phyloP scores from a whole-genome alignment of 441 rosid species.

The Jatropha podagrica region DNA sequence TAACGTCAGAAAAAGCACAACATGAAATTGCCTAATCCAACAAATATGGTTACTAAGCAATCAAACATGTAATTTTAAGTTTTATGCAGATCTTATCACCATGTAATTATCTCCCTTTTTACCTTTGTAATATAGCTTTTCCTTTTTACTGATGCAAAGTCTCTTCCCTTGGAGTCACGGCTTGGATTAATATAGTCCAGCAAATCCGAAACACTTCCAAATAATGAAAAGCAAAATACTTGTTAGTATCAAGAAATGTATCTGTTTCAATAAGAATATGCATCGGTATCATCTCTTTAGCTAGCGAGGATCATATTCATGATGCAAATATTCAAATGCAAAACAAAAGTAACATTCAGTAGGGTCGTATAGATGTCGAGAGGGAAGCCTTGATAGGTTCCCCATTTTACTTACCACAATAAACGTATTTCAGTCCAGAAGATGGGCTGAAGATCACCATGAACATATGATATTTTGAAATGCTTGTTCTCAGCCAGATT shows the following conservation, averaged over 20 bases:
- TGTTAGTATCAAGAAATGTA: slow-evolving; percentile 30
- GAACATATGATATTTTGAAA: neutral
- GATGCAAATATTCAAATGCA: neutral
- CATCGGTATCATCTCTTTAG: slow-evolving; percentile 8
- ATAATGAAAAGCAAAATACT: slow-evolving; percentile 23
- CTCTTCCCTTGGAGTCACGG: slow-evolving; percentile 47
- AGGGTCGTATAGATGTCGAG: neutral
- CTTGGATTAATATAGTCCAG: slow-evolving; percentile 61
- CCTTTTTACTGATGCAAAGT: slow-evolving; percentile 36
- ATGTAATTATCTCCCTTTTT: neutral
- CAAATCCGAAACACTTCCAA: slow-evolving; percentile 69
- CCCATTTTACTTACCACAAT: neutral
- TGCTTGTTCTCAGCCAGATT: slow-evolving; percentile 3
- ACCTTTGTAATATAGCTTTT: slow-evolving; percentile 62
- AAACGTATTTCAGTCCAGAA: slow-evolving; percentile 6
- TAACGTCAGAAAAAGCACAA: neutral
- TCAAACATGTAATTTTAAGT: neutral
- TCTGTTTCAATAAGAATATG: slow-evolving; percentile 11
- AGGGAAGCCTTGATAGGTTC: slow-evolving; percentile 1
- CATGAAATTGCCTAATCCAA: neutral
- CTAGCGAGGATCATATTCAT: neutral
- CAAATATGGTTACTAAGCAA: neutral
- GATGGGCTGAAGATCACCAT: neutral
- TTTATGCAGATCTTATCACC: neutral
- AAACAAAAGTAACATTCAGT: neutral